These are phyloP conservation scores for Leccinum longicurvipes DNA, from an alignment of 768 basidiomycete species.

Conservation along the genomic window DNA sequence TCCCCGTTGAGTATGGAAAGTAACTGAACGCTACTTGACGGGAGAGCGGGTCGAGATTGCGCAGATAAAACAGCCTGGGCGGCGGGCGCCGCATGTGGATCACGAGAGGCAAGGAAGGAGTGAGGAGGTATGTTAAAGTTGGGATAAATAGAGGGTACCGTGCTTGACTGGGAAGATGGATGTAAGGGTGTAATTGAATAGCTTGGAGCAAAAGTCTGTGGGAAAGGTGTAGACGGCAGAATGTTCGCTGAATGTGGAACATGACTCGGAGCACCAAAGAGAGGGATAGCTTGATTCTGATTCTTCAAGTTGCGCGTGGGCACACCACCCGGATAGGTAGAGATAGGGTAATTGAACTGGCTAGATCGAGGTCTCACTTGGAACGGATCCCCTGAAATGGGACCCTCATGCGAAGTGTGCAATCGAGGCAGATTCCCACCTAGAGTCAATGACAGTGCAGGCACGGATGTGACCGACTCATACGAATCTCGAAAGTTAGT, in stretches of 20 bases:
- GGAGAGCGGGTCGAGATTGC: conserved; percentile 15
- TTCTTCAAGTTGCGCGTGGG: conserved; percentile 8
- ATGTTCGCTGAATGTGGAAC: conserved; percentile 3
- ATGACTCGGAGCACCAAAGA: conserved; percentile 4
- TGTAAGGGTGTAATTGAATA: conserved; percentile 18
- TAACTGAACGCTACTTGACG: conserved; percentile 28
- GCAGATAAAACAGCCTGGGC: conserved; percentile 12
- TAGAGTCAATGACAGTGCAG: conserved; percentile 6
- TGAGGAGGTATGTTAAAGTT: conserved; percentile 8
- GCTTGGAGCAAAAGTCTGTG: conserved; percentile 16
- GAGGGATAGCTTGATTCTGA: conserved; percentile 16
- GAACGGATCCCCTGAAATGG: conserved; percentile 30
- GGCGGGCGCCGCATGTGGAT: conserved; percentile 11
- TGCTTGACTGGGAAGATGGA: conserved; percentile 10
- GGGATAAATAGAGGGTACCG: conserved; percentile 13
- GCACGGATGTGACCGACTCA: conserved; percentile 27
- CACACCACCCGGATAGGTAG: conserved; percentile 11
- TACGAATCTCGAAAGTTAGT: conserved; percentile 32
- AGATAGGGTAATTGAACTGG: conserved; percentile 37
- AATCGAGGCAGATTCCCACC: conserved; percentile 1
- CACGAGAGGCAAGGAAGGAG: conserved; percentile 9
- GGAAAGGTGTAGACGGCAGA: conserved; percentile 10
- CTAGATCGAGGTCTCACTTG: conserved; percentile 49
- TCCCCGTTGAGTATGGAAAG: conserved; percentile 36
- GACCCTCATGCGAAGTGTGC: conserved; percentile 6